Percentiles rank a stretch among this genome's conserved stretches.
Evolutionary conservation across 176 grass and related monocot species (phyloP).

Genomic region (Oropetium thomaeum): DNA sequence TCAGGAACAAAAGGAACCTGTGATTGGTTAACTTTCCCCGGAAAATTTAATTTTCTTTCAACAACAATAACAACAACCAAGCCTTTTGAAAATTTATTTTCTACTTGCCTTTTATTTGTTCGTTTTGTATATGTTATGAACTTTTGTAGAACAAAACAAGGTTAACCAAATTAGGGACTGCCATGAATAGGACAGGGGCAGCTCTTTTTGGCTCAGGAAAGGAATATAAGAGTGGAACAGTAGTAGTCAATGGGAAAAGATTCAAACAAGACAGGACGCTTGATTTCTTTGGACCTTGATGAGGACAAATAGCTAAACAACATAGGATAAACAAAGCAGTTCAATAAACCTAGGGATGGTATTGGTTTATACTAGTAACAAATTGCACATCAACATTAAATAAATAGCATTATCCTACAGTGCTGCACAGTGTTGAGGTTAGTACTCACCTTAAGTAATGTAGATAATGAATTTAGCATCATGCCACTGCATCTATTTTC

Average conservation of each 20-base stretch:
- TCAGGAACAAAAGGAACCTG: background rate
- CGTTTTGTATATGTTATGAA: background rate
- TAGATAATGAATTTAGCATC: conserved; percentile 45
- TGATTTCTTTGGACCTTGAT: background rate
- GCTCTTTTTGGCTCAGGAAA: background rate
- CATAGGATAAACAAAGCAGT: background rate
- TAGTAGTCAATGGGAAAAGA: background rate
- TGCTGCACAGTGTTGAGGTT: background rate
- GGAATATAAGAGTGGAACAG: background rate
- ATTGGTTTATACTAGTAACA: background rate
- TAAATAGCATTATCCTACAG: background rate
- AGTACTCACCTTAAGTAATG: conserved; percentile 69
- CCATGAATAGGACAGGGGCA: background rate
- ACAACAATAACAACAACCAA: too few species aligned
- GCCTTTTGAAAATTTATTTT: background rate
- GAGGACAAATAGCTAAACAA: background rate
- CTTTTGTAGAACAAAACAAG: background rate
- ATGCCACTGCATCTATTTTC: conserved; percentile 44
- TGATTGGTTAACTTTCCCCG: too few species aligned
- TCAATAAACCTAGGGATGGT: background rate
- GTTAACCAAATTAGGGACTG: background rate
- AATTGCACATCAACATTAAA: background rate
- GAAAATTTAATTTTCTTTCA: background rate
- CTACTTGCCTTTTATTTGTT: background rate
- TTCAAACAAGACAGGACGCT: background rate